These are phyloP conservation scores for Alternaria sp. DNA, from an alignment of 2,329 filamentous ascomycete genomes.

Conservation along the genomic window DNA sequence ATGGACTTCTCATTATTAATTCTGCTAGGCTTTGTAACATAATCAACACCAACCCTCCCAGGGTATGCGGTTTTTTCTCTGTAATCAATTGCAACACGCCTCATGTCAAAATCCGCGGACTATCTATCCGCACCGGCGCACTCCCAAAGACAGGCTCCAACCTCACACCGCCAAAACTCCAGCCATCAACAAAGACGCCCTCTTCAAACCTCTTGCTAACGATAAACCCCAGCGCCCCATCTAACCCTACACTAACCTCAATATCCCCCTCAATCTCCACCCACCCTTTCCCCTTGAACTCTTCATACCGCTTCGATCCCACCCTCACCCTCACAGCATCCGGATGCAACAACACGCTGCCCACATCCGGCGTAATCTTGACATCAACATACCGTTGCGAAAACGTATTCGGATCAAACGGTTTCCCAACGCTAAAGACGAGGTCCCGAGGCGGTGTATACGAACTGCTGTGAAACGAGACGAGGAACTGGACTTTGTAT, in stretches of 20 bases:
- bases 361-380: conserved; percentile 50
- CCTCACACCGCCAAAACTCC: conserved; percentile 51
- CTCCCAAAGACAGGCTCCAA: conserved; percentile 46
- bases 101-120: conserved; percentile 15
- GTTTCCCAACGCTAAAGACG: conserved; percentile 50
- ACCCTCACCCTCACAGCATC: conserved; percentile 50
- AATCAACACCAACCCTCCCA: background rate
- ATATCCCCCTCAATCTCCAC: conserved; percentile 50
- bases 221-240: conserved; percentile 49
- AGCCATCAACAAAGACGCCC: conserved; percentile 44
- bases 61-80: background rate
- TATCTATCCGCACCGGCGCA: conserved; percentile 8
- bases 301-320: conserved; percentile 38
- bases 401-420: conserved; percentile 45
- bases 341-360: conserved; percentile 47
- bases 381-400: conserved; percentile 47
- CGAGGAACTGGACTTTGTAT: conserved; percentile 50
- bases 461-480: conserved; percentile 36
- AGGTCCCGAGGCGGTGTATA: conserved; percentile 39
- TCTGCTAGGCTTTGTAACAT: background rate
- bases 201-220: conserved; percentile 47
- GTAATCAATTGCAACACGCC: background rate
- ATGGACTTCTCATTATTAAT: background rate
- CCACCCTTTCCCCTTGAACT: conserved; percentile 45
- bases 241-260: conserved; percentile 47